A percentile compares a stretch with the other conserved stretches of the same genome.
Conservation (phyloP, 306 rosid genomes). For the Trifolium dubium region DNA sequence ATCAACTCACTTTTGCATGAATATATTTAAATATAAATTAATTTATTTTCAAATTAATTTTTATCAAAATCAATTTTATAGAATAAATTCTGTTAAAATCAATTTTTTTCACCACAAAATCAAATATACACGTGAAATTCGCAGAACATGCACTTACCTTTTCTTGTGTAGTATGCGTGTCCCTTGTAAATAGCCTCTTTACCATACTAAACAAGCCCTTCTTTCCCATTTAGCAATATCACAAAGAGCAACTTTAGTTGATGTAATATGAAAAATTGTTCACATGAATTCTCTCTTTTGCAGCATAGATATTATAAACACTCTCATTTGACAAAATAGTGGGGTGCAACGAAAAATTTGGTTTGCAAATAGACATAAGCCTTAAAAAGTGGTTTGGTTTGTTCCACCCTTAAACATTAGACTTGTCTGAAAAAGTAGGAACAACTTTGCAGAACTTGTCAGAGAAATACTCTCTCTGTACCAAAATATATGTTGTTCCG, state of each 20-base stretch:
- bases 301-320: not conserved
- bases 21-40: too few species aligned
- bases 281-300: conserved; percentile 36
- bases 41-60: too few species aligned
- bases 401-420: conserved; percentile 36
- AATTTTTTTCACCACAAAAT: too few species aligned
- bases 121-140: not conserved
- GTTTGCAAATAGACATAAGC: conserved; percentile 26
- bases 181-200: conserved; percentile 70
- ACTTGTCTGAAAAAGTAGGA: conserved; percentile 50
- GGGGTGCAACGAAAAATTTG: conserved; percentile 28
- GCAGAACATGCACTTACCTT: conserved; percentile 54
- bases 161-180: conserved; percentile 57
- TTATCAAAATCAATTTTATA: too few species aligned
- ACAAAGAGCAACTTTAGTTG: conserved; percentile 39
- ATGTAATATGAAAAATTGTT: conserved; percentile 40
- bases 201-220: conserved; percentile 71
- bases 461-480: too few species aligned
- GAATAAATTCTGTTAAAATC: too few species aligned
- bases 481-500: too few species aligned
- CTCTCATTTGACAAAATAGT: not conserved
- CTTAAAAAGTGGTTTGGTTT: conserved; percentile 36
- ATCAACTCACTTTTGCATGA: too few species aligned
- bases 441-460: conserved; percentile 43
- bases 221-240: conserved; percentile 68